A percentile compares a stretch with the other conserved stretches of the same genome.
phyloP scores from a whole-genome alignment of 257 asterid species.

The Jaltomata sinuosa region DNA sequence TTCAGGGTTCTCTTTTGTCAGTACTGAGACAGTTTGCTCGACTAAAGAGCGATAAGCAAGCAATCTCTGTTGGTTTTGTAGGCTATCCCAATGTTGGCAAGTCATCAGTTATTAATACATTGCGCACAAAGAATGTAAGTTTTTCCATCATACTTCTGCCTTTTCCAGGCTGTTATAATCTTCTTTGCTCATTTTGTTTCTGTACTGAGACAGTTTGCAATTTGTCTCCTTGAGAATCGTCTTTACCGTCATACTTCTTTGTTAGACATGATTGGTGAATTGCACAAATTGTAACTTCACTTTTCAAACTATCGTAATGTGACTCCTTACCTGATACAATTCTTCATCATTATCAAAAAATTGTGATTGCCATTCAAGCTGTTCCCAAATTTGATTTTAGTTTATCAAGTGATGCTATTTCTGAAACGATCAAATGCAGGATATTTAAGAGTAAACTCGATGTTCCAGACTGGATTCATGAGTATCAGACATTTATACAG shows the following conservation, averaged over 20 bases:
- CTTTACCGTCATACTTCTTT: neutral
- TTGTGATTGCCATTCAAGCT: neutral
- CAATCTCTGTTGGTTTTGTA: constrained; percentile 93
- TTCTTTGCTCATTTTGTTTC: neutral
- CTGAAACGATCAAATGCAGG: neutral
- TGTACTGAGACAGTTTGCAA: neutral
- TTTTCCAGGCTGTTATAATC: neutral
- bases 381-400: neutral
- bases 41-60: constrained; percentile 86
- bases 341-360: neutral
- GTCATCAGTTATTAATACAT: constrained; percentile 94
- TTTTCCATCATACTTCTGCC: neutral
- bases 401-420: neutral
- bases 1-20: constrained; percentile 84
- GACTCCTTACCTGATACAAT: neutral
- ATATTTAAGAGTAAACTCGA: neutral
- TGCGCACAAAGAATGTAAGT: constrained; percentile 84
- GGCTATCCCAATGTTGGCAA: constrained; percentile 99
- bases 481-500: neutral
- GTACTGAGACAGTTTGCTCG: constrained; percentile 88
- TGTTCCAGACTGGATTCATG: neutral
- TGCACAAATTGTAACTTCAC: neutral
- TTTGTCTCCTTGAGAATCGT: neutral
- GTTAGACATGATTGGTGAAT: neutral
- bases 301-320: neutral